Conservation (phyloP, 495 filamentous ascomycete species). For the Penicillium flavigenum region DNA sequence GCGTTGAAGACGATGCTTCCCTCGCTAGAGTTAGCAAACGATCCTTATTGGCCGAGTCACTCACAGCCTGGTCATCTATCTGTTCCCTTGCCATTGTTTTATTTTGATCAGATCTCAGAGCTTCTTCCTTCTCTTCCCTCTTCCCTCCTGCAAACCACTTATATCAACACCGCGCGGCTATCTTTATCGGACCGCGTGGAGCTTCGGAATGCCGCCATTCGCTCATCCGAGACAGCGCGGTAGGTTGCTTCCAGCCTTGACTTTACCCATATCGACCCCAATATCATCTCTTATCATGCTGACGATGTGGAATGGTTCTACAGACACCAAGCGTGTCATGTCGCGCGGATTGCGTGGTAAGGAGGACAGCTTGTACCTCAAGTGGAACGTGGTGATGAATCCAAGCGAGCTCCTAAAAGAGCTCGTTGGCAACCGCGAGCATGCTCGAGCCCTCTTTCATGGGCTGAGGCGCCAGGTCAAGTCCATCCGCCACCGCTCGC, state of each 20-base stretch:
- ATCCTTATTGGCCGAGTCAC: too few species aligned
- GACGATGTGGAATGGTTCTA: neutral
- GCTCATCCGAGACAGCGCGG: neutral
- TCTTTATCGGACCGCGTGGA: neutral
- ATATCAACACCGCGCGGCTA: neutral
- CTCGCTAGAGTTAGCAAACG: neutral
- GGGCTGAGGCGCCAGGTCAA: constrained; percentile 33
- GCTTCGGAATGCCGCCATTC: neutral
- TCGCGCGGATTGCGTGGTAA: neutral
- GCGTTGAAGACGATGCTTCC: too few species aligned
- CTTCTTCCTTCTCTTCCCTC: neutral
- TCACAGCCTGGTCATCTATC: neutral
- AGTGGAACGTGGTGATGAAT: constrained; percentile 20
- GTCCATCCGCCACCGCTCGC: constrained; percentile 36
- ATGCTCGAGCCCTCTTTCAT: constrained; percentile 24
- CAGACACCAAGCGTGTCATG: neutral
- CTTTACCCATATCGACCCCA: neutral
- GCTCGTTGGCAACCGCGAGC: constrained; percentile 22
- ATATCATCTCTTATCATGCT: neutral
- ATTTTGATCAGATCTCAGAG: neutral
- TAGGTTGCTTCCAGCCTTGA: neutral
- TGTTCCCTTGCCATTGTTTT: neutral
- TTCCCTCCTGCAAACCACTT: neutral
- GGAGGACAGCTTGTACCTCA: constrained; percentile 23
- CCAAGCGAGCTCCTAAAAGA: constrained; percentile 27